These are phyloP conservation scores for Brachypodium distachyon DNA, from an alignment of 202 grass and related monocot genomes.

Conservation along the genomic window DNA sequence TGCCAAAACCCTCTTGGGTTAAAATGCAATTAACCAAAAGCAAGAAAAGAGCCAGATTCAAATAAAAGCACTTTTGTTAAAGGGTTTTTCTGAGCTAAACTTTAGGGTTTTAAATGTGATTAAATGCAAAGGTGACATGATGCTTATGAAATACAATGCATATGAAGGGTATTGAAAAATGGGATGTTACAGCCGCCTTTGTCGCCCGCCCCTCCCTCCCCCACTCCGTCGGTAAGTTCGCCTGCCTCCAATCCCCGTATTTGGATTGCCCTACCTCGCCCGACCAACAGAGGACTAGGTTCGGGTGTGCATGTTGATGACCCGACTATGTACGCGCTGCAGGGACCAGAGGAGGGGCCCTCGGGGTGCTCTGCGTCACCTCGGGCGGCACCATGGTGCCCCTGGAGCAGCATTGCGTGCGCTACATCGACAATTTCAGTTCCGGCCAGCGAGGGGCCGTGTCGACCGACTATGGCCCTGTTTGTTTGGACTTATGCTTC, in stretches of 20 bases:
- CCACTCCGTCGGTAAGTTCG: constrained; percentile 38
- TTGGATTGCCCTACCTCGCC: background rate
- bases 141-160: no score
- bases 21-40: no score
- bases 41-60: no score
- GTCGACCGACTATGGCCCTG: constrained; percentile 94
- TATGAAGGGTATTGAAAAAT: no score
- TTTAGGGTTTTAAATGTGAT: no score
- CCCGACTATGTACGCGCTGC: background rate
- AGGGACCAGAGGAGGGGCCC: constrained; percentile 13
- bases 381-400: constrained; percentile 92
- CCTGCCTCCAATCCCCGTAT: background rate
- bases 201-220: constrained; percentile 38
- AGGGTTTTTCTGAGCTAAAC: no score
- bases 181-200: no score
- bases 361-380: constrained; percentile 65
- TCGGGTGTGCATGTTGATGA: background rate
- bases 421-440: constrained; percentile 90
- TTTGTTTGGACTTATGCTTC: no score
- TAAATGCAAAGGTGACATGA: no score
- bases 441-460: constrained; percentile 76
- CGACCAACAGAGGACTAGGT: no score
- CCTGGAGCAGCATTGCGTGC: constrained; percentile 83
- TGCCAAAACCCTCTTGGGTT: no score
- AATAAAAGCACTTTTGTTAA: no score